Evolutionary conservation across 257 asterid genomes (phyloP).

Genomic region (Nicotiana attenuata): DNA sequence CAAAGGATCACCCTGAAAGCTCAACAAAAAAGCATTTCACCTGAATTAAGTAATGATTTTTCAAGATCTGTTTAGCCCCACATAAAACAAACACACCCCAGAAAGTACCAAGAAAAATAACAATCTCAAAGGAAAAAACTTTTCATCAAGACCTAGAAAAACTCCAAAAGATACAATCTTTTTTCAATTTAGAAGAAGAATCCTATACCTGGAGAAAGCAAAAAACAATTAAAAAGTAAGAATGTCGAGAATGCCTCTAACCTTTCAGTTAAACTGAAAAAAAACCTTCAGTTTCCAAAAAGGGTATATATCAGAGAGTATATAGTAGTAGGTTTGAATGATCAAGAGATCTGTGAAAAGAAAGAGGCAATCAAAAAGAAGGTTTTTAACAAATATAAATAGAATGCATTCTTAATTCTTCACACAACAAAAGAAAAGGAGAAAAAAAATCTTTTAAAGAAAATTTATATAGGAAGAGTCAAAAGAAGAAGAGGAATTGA

Average conservation of each 20-base stretch:
- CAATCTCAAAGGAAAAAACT: not conserved
- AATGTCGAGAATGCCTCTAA: not conserved
- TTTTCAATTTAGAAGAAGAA: not conserved
- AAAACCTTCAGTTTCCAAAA: not conserved
- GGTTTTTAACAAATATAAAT: not conserved
- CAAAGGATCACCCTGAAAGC: not conserved
- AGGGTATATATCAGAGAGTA: not conserved
- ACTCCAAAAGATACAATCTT: not conserved
- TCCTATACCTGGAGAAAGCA: not conserved
- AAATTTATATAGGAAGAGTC: not conserved
- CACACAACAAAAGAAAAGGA: not conserved
- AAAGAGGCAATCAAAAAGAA: not conserved
- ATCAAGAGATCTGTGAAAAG: not conserved
- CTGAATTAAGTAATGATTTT: not conserved
- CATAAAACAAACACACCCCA: not conserved
- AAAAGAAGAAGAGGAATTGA: not conserved
- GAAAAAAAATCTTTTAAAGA: not conserved
- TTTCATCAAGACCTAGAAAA: not conserved
- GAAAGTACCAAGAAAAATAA: not conserved
- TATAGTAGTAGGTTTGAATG: not conserved
- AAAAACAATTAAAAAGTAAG: not conserved
- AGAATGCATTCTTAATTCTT: not conserved
- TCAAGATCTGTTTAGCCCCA: not conserved
- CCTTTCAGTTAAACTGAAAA: not conserved
- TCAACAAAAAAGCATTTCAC: not conserved